Conservation (phyloP, 257 asterid genomes). For the Asclepias syriaca region DNA sequence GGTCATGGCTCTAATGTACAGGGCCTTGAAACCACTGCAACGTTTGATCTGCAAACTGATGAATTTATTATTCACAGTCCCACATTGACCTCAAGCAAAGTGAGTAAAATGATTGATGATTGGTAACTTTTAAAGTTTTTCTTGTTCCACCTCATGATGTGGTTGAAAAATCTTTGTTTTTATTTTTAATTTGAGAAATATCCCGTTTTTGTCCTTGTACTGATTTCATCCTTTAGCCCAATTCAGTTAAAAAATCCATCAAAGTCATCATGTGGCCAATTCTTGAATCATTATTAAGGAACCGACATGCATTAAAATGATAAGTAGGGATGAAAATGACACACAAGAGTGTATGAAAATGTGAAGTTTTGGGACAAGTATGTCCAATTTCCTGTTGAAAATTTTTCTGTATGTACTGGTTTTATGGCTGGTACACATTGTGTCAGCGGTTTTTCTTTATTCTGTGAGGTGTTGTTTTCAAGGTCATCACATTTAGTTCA, state of each 20-base stretch:
- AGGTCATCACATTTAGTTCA: background rate
- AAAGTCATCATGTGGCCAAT: too few species aligned
- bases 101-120: conserved; percentile 26
- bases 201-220: too few species aligned
- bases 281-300: too few species aligned
- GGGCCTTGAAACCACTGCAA: conserved; percentile 98
- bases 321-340: too few species aligned
- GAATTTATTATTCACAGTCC: conserved; percentile 95
- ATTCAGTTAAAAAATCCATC: too few species aligned
- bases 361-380: too few species aligned
- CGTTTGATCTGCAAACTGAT: conserved; percentile 88
- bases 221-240: too few species aligned
- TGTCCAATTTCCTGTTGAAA: too few species aligned
- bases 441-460: background rate
- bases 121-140: background rate
- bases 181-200: too few species aligned
- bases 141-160: background rate
- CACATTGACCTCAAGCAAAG: conserved; percentile 96
- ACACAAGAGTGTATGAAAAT: too few species aligned
- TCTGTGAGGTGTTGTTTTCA: background rate
- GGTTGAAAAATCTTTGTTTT: background rate
- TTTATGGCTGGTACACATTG: background rate
- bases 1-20: conserved; percentile 98
- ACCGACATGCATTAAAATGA: too few species aligned
- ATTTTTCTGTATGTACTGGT: background rate